Evolutionary conservation across 257 asterid species (phyloP).

Genomic region (Fraxinus anomala): DNA sequence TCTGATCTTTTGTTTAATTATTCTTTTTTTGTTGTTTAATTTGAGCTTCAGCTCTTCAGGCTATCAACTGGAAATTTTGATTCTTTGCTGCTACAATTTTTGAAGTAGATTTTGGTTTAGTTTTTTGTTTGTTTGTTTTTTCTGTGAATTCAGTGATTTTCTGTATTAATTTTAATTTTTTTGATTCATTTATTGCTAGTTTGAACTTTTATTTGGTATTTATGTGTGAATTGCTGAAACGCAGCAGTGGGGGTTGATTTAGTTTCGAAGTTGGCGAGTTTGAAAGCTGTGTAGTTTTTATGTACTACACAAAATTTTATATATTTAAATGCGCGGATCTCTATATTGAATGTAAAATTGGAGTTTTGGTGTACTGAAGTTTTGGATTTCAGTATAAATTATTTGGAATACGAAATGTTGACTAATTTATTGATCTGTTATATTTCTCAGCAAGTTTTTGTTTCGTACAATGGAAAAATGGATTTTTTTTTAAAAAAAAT

Average conservation of each 20-base stretch:
- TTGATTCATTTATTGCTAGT: constrained; percentile 24
- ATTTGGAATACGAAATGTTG: background rate
- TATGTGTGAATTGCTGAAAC: background rate
- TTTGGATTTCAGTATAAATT: constrained; percentile 16
- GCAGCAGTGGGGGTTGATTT: constrained; percentile 6
- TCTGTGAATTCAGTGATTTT: constrained; percentile 28
- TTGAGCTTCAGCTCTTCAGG: constrained; percentile 22
- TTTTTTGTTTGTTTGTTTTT: background rate
- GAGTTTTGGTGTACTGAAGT: constrained; percentile 13
- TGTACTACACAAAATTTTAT: background rate
- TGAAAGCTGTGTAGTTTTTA: constrained; percentile 30
- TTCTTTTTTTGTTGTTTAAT: constrained; percentile 25
- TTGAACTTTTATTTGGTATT: background rate
- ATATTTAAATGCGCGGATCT: constrained; percentile 15
- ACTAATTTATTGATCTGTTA: constrained; percentile 9
- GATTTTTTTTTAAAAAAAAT: background rate
- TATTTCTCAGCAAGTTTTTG: background rate
- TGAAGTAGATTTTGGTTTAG: constrained; percentile 8
- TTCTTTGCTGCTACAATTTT: constrained; percentile 22
- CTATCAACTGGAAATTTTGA: constrained; percentile 18
- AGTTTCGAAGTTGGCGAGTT: constrained; percentile 23
- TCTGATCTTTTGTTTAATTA: constrained; percentile 37
- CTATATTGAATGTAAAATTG: constrained; percentile 7
- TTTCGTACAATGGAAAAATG: background rate
- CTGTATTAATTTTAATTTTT: background rate